These are phyloP conservation scores for Chaetomiaceae sp. DNA, from an alignment of 2,329 filamentous ascomycete genomes.

Conservation along the genomic window DNA sequence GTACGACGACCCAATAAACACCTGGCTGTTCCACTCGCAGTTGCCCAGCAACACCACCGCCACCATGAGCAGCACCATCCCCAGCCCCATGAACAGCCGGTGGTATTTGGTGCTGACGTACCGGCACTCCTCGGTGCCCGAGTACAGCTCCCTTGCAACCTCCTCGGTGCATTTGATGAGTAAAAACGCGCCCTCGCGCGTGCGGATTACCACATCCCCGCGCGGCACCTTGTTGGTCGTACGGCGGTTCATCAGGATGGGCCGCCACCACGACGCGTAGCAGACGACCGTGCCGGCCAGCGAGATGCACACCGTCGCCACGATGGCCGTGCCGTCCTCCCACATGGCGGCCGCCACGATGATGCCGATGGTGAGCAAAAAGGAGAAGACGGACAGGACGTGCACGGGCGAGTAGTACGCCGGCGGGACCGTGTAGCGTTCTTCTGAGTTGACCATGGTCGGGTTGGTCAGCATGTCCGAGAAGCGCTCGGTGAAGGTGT, in stretches of 20 bases:
- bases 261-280: slow-evolving; percentile 54
- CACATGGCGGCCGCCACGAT: slow-evolving; percentile 40
- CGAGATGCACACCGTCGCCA: slow-evolving; percentile 50
- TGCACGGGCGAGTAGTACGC: slow-evolving; percentile 49
- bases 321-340: slow-evolving; percentile 47
- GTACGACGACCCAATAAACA: slow-evolving; percentile 54
- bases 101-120: slow-evolving; percentile 47
- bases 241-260: slow-evolving; percentile 48
- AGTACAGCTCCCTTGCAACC: slow-evolving; percentile 59
- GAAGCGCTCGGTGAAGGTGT: slow-evolving; percentile 38
- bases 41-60: slow-evolving; percentile 59
- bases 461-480: slow-evolving; percentile 42
- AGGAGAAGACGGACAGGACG: slow-evolving; percentile 49
- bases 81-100: slow-evolving; percentile 51
- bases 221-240: slow-evolving; percentile 45
- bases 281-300: slow-evolving; percentile 51
- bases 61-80: slow-evolving; percentile 58
- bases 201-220: slow-evolving; percentile 59
- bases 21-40: slow-evolving; percentile 57
- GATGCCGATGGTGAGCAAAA: slow-evolving; percentile 45
- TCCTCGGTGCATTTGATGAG: slow-evolving; percentile 55
- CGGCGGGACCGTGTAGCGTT: slow-evolving; percentile 46
- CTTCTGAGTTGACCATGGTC: slow-evolving; percentile 35
- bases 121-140: slow-evolving; percentile 55
- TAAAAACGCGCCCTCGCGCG: slow-evolving; percentile 56